Conservation (phyloP, 805 yeast genomes). For the Hermanozyma aechmeae region DNA sequence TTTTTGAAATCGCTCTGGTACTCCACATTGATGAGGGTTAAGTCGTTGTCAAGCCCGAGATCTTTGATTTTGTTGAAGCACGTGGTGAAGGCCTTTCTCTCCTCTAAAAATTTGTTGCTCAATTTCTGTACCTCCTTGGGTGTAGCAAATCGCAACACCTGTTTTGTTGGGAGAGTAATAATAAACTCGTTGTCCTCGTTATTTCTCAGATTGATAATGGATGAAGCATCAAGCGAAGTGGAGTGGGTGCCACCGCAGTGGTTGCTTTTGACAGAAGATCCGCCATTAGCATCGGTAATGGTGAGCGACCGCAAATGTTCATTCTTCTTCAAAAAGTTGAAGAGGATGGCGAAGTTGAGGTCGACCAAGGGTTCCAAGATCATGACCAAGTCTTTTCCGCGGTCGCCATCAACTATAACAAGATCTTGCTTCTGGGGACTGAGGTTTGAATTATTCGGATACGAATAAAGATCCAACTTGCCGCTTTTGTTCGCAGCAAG, state of each 20-base stretch:
- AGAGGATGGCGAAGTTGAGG: constrained; percentile 57
- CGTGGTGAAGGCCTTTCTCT: constrained; percentile 59
- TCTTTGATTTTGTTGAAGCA: constrained; percentile 41
- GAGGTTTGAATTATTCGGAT: constrained; percentile 57
- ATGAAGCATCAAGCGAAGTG: constrained; percentile 23
- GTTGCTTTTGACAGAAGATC: constrained; percentile 12
- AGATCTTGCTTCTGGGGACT: constrained; percentile 51
- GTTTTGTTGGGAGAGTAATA: constrained; percentile 65
- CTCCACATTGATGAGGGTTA: constrained; percentile 42
- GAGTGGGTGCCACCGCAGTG: constrained; percentile 31
- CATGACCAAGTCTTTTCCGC: constrained; percentile 74
- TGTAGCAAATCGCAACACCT: constrained; percentile 67
- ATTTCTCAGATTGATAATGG: constrained; percentile 26
- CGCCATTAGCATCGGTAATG: constrained; percentile 18
- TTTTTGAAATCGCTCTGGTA: constrained; percentile 37
- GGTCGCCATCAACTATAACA: constrained; percentile 74
- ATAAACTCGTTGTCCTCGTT: constrained; percentile 54
- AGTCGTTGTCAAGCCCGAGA: constrained; percentile 36
- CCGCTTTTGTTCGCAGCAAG: constrained; percentile 55
- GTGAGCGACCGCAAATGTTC: constrained; percentile 52
- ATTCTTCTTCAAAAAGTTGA: constrained; percentile 66
- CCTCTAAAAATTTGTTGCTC: constrained; percentile 59
- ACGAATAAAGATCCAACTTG: constrained; percentile 59
- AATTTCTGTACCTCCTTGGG: constrained; percentile 58
- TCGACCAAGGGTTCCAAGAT: constrained; percentile 57